Evolutionary conservation across 192 early-diverging fungal species (phyloP).

Genomic region (Mortierella alpina): DNA sequence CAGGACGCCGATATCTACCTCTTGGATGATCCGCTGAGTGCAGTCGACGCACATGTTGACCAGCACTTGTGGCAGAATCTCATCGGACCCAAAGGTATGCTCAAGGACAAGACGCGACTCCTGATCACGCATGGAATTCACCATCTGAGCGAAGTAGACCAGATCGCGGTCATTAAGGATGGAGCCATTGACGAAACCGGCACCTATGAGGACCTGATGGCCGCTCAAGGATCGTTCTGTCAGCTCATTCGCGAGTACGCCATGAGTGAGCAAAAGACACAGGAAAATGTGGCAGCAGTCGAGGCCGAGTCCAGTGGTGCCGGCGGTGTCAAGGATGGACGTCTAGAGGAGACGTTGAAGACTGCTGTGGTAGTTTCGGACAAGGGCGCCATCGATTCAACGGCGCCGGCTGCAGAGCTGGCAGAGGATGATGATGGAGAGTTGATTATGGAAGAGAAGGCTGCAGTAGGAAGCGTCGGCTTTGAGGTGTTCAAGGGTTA

Average conservation of each 20-base stretch:
- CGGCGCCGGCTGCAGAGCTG: conserved; percentile 56
- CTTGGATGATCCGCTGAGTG: conserved; percentile 68
- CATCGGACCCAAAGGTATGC: conserved; percentile 84
- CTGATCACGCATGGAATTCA: conserved; percentile 87
- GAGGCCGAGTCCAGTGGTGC: conserved; percentile 26
- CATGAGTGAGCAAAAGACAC: neutral
- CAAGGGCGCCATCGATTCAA: neutral
- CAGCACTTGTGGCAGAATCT: conserved; percentile 89
- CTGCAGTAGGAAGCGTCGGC: conserved; percentile 79
- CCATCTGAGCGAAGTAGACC: conserved; percentile 73
- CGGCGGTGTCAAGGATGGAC: conserved; percentile 41
- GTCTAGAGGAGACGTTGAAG: conserved; percentile 37
- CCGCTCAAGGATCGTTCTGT: conserved; percentile 63
- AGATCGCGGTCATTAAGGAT: conserved; percentile 76
- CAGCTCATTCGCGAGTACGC: conserved; percentile 77
- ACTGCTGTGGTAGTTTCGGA: conserved; percentile 31
- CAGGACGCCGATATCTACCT: conserved; percentile 75
- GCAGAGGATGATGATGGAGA: conserved; percentile 84
- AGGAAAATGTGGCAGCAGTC: conserved; percentile 37
- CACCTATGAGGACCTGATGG: conserved; percentile 71
- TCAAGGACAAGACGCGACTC: conserved; percentile 81
- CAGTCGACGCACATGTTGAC: conserved; percentile 75
- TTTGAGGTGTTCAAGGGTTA: conserved; percentile 81
- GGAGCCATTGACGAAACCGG: conserved; percentile 78
- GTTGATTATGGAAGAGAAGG: conserved; percentile 84